These are phyloP conservation scores for Camellia granthamiana DNA, from an alignment of 148 eudicot species.

Conservation along the genomic window DNA sequence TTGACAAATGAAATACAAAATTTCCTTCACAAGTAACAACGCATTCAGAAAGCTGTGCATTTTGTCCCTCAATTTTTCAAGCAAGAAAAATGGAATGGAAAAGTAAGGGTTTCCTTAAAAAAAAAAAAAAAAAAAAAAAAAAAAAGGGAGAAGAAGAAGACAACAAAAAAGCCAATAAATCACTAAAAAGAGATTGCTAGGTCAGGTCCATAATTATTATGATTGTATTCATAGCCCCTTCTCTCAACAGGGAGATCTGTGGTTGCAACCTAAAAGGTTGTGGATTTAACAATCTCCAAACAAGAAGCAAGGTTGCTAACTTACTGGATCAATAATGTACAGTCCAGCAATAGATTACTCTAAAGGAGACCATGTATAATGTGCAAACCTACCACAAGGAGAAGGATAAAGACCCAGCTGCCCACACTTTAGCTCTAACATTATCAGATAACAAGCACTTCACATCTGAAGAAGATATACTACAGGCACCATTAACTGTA, in stretches of 20 bases:
- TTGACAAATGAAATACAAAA: background rate
- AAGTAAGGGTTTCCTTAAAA: background rate
- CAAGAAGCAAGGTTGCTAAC: background rate
- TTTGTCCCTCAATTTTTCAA: background rate
- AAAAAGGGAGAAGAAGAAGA: background rate
- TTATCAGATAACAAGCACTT: constrained; percentile 70
- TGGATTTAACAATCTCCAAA: background rate
- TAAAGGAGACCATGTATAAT: background rate
- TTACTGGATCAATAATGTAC: background rate
- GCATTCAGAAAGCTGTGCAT: background rate
- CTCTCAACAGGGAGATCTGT: background rate
- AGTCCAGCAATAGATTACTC: background rate
- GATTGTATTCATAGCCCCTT: background rate
- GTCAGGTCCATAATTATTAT: background rate
- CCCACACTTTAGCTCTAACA: constrained; percentile 78
- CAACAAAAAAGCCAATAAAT: background rate
- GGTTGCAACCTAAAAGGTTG: constrained; percentile 2
- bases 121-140: background rate
- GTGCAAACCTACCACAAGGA: constrained; percentile 68
- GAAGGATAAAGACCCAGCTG: constrained; percentile 71
- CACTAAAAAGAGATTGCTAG: background rate
- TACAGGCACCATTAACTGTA: constrained; percentile 87
- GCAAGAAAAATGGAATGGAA: background rate
- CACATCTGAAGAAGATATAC: constrained; percentile 85
- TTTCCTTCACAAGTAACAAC: background rate